Evolutionary conservation across 768 basidiomycete genomes (phyloP).

Genomic region (Kwoniella heveanensis): DNA sequence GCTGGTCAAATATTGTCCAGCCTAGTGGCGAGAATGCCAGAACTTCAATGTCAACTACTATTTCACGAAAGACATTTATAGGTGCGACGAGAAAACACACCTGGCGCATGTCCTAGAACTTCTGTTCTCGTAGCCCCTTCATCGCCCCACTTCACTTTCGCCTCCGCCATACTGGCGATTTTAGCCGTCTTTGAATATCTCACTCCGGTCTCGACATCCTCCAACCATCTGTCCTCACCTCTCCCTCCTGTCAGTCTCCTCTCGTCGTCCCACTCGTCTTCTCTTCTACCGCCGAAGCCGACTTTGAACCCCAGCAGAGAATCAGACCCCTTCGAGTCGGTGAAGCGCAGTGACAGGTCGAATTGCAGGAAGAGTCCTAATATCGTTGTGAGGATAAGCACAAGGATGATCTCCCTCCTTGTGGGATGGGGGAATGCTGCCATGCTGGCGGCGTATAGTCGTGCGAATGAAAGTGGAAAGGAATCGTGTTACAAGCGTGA

Average conservation of each 20-base stretch:
- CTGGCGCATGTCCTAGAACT: slow-evolving; percentile 74
- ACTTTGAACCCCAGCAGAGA: slow-evolving; percentile 34
- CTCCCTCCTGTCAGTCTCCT: slow-evolving; percentile 4
- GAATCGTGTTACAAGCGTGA: no score
- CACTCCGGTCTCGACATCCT: slow-evolving; percentile 39
- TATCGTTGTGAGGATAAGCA: slow-evolving; percentile 67
- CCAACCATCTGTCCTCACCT: slow-evolving; percentile 29
- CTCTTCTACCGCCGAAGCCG: slow-evolving; percentile 25
- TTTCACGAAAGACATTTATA: background rate
- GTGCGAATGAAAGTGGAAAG: no score
- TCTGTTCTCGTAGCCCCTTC: slow-evolving; percentile 59
- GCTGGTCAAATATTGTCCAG: slow-evolving; percentile 84
- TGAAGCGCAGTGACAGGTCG: slow-evolving; percentile 64
- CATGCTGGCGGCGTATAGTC: background rate
- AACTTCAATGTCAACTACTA: background rate
- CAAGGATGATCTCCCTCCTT: slow-evolving; percentile 71
- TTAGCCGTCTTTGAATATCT: slow-evolving; percentile 28
- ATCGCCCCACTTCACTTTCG: slow-evolving; percentile 47
- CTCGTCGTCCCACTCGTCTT: slow-evolving; percentile 21
- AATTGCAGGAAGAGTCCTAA: slow-evolving; percentile 76
- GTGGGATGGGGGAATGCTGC: slow-evolving; percentile 59
- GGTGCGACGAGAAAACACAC: slow-evolving; percentile 56
- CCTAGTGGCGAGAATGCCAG: slow-evolving; percentile 59
- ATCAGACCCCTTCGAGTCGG: slow-evolving; percentile 51
- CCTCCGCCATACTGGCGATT: slow-evolving; percentile 48